phyloP scores from a whole-genome alignment of 2,329 filamentous ascomycete genomes.

The Torrubiella hemipterigena region DNA sequence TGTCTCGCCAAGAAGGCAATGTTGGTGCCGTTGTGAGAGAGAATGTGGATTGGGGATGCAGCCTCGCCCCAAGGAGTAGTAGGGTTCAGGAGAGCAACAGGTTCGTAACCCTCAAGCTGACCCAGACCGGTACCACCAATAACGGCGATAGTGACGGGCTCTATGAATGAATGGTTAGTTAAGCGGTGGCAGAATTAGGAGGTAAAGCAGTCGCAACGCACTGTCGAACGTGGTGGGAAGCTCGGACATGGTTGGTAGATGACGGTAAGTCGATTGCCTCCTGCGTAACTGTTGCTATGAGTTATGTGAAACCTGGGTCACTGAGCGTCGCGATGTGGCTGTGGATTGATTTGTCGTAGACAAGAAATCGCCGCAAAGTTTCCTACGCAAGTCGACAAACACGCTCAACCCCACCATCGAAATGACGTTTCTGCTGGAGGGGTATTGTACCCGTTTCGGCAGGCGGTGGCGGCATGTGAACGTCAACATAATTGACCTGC shows the following conservation, averaged over 20 bases:
- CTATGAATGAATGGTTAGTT: slow-evolving; percentile 22
- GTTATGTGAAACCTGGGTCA: too few species aligned
- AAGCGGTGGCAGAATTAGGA: too few species aligned
- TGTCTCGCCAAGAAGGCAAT: slow-evolving; percentile 93
- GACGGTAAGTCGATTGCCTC: too few species aligned
- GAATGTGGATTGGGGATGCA: slow-evolving; percentile 66
- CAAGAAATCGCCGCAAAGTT: not conserved
- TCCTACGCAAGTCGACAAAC: slow-evolving; percentile 1
- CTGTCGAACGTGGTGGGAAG: slow-evolving; percentile 49
- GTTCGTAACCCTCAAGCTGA: slow-evolving; percentile 75
- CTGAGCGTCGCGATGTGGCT: not conserved
- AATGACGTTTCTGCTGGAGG: slow-evolving; percentile 3
- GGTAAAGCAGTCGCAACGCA: too few species aligned
- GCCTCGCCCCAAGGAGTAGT: slow-evolving; percentile 83
- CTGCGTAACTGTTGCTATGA: too few species aligned
- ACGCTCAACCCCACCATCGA: slow-evolving; percentile 5
- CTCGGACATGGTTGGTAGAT: slow-evolving; percentile 28
- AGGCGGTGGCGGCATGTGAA: too few species aligned
- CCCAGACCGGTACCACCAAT: slow-evolving; percentile 90
- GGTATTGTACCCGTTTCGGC: too few species aligned
- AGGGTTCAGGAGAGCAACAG: slow-evolving; percentile 66
- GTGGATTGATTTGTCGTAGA: not conserved
- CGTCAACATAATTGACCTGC: too few species aligned
- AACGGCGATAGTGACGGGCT: slow-evolving; percentile 70
- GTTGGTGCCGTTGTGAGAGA: slow-evolving; percentile 70